Evolutionary conservation across 2,329 filamentous ascomycete species (phyloP).

Genomic region (Aspergillus uvarum): DNA sequence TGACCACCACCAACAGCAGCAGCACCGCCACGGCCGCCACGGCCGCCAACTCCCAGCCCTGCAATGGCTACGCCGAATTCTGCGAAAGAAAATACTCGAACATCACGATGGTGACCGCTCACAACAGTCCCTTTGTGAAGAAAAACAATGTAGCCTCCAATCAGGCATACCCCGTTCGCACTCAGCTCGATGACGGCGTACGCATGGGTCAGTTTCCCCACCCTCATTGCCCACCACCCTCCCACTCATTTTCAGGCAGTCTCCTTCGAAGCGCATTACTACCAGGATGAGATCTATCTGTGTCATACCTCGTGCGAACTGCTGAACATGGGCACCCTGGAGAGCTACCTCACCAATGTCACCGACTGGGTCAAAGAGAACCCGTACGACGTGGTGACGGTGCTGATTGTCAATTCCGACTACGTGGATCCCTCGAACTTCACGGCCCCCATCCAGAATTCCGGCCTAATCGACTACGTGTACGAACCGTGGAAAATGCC

Average conservation of each 20-base stretch:
- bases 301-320: constrained; percentile 84
- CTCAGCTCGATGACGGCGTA: constrained; percentile 74
- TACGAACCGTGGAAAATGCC: constrained; percentile 71
- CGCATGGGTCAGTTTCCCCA: constrained; percentile 50
- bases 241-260: constrained; percentile 38
- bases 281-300: constrained; percentile 65
- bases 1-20: constrained; percentile 20
- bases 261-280: constrained; percentile 59
- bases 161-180: constrained; percentile 65
- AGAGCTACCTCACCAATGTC: constrained; percentile 69
- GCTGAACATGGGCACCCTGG: constrained; percentile 76
- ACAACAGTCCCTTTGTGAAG: constrained; percentile 77
- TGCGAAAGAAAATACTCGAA: constrained; percentile 77
- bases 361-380: constrained; percentile 70
- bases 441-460: constrained; percentile 65
- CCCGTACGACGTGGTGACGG: constrained; percentile 83
- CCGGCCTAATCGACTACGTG: constrained; percentile 70
- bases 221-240: too few relatives aligned
- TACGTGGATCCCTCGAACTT: constrained; percentile 65
- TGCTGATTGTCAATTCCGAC: constrained; percentile 82
- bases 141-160: constrained; percentile 72
- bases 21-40: constrained; percentile 48
- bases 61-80: constrained; percentile 76
- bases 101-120: constrained; percentile 74
- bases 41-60: constrained; percentile 69